Evolutionary conservation across 495 filamentous ascomycete species (phyloP).

Genomic region (Daldinia concentrica): DNA sequence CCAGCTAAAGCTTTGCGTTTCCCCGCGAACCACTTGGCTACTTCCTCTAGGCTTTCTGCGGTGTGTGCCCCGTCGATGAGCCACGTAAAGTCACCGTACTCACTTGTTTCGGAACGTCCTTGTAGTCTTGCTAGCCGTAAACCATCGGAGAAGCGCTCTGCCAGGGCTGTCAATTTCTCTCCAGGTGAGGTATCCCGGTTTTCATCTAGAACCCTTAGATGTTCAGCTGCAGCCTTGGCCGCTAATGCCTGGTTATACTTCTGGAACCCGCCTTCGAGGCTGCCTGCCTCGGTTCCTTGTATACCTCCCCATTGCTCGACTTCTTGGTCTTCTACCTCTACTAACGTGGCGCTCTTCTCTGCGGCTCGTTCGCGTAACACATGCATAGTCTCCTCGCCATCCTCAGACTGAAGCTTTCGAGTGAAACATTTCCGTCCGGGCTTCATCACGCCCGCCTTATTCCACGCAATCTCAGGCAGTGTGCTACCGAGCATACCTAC

Average conservation of each 20-base stretch:
- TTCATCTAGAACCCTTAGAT: slow-evolving; percentile 42
- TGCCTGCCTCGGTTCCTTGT: slow-evolving; percentile 18
- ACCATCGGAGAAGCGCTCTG: slow-evolving; percentile 67
- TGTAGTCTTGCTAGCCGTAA: slow-evolving; percentile 71
- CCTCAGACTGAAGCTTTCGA: slow-evolving; percentile 30
- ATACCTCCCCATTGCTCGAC: slow-evolving; percentile 53
- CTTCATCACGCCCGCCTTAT: slow-evolving; percentile 63
- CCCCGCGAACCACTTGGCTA: slow-evolving; percentile 75
- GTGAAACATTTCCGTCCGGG: slow-evolving; percentile 52
- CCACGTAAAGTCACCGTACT: slow-evolving; percentile 70
- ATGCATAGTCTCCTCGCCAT: slow-evolving; percentile 44
- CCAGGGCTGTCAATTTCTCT: slow-evolving; percentile 35
- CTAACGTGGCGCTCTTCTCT: slow-evolving; percentile 50
- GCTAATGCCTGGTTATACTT: slow-evolving; percentile 58
- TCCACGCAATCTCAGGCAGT: slow-evolving; percentile 61
- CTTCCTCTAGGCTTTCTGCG: slow-evolving; percentile 75
- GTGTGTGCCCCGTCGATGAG: slow-evolving; percentile 93
- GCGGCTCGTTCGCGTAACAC: slow-evolving; percentile 51
- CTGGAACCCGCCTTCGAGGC: slow-evolving; percentile 55
- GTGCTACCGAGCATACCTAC: slow-evolving; percentile 59
- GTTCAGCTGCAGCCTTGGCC: slow-evolving; percentile 51
- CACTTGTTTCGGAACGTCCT: slow-evolving; percentile 78
- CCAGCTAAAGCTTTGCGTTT: slow-evolving; percentile 47
- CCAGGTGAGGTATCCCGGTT: neutral
- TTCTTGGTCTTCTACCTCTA: slow-evolving; percentile 48